Evolutionary conservation across 1,284 basidiomycete species (phyloP), one percentile per base, ranked within the genome.

Genomic region (Sanghuangporus sanghuang): DNA sequence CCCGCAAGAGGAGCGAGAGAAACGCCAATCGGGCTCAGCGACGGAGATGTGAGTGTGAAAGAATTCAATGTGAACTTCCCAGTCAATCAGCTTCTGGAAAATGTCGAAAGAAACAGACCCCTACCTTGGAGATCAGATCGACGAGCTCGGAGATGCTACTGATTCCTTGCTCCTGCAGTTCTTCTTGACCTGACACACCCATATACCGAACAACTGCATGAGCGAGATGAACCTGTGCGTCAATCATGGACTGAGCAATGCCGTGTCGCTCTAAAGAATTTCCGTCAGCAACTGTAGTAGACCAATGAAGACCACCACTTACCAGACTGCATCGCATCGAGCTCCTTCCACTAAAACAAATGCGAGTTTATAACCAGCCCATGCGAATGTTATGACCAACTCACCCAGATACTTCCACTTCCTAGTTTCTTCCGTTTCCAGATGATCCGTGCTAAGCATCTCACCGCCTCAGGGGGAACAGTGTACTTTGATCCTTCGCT

Each of bases 61-160:
- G 95, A 89, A 72, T 98, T 98, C 4, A 91, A 90, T 7, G 85
- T 82, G 72, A 96, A 94, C 92, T 96, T 69, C 9, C 54, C 64
- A 1, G 35, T 35, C 16, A 54, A n/a, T 16, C 16, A 38, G 21
- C 3, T 2, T 32, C 6, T 16, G 36, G 32, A 56, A 18, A 42
- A 32, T n/a, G 32, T 36, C 5, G 32, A 55, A 23, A 23, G 11
- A 3, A 39, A 16, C n/a, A 44, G 38, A 32, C 16, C 9, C 18
- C 81, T 69, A 89, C 90, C 63, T 82, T 78, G n/a, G 90, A 92
- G 50, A 89, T 83, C 27, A 88, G 69, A 69, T 88, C 85, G 1
- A 92, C 84, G 18, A 94, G 77, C 62, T 87, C 87, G 3, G 78
- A 78, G 1, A 84, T 78, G 48, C 81, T 85, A 46, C 71, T 69